phyloP scores from a whole-genome alignment of 1,284 basidiomycete species.

The Neonothopanus nambi region DNA sequence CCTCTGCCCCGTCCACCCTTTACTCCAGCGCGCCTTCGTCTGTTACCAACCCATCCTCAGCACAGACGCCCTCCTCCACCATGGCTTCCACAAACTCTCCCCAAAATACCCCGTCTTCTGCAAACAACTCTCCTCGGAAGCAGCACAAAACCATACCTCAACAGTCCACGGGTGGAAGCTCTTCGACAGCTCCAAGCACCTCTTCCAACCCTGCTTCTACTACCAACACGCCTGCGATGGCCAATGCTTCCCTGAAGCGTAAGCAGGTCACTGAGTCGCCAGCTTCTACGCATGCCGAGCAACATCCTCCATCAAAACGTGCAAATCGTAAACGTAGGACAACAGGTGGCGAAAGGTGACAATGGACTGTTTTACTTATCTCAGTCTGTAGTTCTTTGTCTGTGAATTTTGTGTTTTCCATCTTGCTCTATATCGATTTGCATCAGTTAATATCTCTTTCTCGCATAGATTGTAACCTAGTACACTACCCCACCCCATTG shows the following conservation, averaged over 20 bases:
- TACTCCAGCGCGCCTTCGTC: conserved; percentile 49
- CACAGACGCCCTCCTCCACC: conserved; percentile 19
- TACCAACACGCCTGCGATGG: conserved; percentile 49
- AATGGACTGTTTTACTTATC: background rate
- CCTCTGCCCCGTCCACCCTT: conserved; percentile 30
- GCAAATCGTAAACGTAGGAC: conserved; percentile 4
- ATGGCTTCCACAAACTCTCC: conserved; percentile 38
- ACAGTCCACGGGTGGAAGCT: conserved; percentile 10
- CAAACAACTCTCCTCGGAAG: conserved; percentile 52
- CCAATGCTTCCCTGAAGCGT: conserved; percentile 61
- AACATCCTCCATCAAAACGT: conserved; percentile 1
- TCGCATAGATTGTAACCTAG: conserved; percentile 50
- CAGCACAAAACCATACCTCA: conserved; percentile 53
- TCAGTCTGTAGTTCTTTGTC: conserved; percentile 9
- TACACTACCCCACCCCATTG: conserved; percentile 33
- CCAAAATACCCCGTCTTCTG: conserved; percentile 42
- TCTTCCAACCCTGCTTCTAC: conserved; percentile 31
- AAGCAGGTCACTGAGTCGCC: conserved; percentile 39
- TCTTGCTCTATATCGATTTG: conserved; percentile 27
- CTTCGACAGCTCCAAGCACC: background rate
- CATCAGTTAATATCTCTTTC: conserved; percentile 8
- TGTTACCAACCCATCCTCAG: conserved; percentile 36
- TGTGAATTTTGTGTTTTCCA: conserved; percentile 33
- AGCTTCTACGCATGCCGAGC: background rate
- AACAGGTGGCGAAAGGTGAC: background rate